These are phyloP conservation scores for Berkeleyomyces basicola DNA, from an alignment of 2,329 filamentous ascomycete genomes.

Conservation along the genomic window DNA sequence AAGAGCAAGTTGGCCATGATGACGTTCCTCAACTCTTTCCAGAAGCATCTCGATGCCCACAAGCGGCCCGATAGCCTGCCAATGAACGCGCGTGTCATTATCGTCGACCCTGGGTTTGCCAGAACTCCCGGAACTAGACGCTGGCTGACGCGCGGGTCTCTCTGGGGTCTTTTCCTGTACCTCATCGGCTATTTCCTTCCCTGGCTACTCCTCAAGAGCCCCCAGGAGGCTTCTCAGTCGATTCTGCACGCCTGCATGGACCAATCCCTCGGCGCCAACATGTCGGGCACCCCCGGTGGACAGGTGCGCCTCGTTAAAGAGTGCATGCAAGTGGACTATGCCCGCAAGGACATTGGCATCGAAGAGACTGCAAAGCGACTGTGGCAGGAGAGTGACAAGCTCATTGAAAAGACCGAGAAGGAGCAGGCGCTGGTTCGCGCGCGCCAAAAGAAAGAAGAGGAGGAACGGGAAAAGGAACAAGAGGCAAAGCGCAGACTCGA, in stretches of 20 bases:
- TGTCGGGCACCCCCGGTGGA: slow-evolving; percentile 39
- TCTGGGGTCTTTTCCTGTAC: slow-evolving; percentile 67
- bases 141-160: slow-evolving; percentile 71
- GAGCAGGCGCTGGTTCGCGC: slow-evolving; percentile 46
- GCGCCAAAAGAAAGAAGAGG: slow-evolving; percentile 22
- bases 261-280: slow-evolving; percentile 30
- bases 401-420: slow-evolving; percentile 71
- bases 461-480: slow-evolving; percentile 20
- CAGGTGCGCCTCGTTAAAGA: slow-evolving; percentile 66
- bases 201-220: slow-evolving; percentile 79
- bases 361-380: slow-evolving; percentile 67
- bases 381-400: slow-evolving; percentile 76
- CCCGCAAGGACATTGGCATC: slow-evolving; percentile 57
- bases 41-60: slow-evolving; percentile 78
- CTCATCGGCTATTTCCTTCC: slow-evolving; percentile 60
- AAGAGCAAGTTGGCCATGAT: slow-evolving; percentile 65
- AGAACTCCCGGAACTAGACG: slow-evolving; percentile 76
- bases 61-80: slow-evolving; percentile 69
- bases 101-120: slow-evolving; percentile 73
- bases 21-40: slow-evolving; percentile 76
- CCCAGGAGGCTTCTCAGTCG: slow-evolving; percentile 69
- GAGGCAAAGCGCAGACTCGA: slow-evolving; percentile 20
- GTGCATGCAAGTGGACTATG: slow-evolving; percentile 58
- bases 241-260: slow-evolving; percentile 81
- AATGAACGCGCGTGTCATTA: slow-evolving; percentile 65